A percentile compares a stretch with the other conserved stretches of the same genome.
Evolutionary conservation across 2,329 filamentous ascomycete genomes (phyloP).

Genomic region (Penicillium sp.): DNA sequence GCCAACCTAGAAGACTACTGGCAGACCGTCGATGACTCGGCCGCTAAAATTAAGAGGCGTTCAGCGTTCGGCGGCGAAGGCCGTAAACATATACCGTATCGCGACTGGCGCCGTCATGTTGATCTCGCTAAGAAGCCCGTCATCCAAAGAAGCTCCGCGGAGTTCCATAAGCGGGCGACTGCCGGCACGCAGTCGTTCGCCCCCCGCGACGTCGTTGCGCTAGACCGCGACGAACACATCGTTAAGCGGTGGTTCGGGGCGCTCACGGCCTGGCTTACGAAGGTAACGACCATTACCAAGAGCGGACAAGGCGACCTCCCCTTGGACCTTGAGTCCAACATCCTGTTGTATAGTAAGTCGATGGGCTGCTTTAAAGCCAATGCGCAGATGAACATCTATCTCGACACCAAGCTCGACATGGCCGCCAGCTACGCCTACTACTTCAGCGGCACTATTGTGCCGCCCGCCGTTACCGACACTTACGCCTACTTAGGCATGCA

Average conservation of each 20-base stretch:
- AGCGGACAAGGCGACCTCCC: not conserved
- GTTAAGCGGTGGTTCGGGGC: not conserved
- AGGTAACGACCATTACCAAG: not conserved
- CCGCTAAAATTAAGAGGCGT: not conserved
- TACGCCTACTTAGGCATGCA: not conserved
- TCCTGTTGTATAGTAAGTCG: not conserved
- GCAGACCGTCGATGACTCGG: not conserved
- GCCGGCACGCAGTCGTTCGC: no score
- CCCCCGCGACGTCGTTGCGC: not conserved
- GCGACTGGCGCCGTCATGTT: no score
- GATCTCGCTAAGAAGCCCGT: no score
- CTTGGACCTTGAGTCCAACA: no score
- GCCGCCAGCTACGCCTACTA: slow-evolving; percentile 1
- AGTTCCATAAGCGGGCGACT: no score
- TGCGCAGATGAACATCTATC: not conserved
- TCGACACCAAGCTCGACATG: slow-evolving; percentile 1
- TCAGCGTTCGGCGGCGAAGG: no score
- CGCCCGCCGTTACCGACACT: not conserved
- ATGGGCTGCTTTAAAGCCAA: not conserved
- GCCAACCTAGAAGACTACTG: not conserved
- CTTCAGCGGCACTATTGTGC: not conserved
- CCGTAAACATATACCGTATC: no score
- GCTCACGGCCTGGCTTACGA: not conserved
- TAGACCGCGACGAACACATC: not conserved
- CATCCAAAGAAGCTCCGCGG: no score